Percentiles rank a stretch among this genome's conserved stretches.
These are phyloP conservation scores for Dioscorea cayenensis DNA, from an alignment of 116 monocot genomes.

Conservation along the genomic window DNA sequence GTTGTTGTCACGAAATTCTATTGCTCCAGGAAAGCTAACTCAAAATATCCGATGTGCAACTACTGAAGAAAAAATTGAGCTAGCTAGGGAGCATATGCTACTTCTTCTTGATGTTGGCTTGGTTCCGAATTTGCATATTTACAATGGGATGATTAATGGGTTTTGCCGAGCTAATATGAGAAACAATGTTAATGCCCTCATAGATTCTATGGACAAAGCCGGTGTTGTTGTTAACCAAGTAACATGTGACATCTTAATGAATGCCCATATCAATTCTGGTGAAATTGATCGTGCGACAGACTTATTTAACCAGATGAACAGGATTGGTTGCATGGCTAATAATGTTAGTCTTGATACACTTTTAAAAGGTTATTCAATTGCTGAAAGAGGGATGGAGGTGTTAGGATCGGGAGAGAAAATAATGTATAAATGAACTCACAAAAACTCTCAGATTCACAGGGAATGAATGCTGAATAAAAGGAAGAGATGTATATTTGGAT, in stretches of 20 bases:
- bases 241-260: constrained; percentile 41
- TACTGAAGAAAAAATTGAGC: no score
- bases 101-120: constrained; percentile 21
- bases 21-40: no score
- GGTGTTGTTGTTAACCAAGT: constrained; percentile 31
- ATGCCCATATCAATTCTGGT: no score
- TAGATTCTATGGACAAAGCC: no score
- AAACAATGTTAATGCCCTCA: no score
- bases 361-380: constrained; percentile 17
- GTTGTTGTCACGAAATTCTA: no score
- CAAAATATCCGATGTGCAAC: no score
- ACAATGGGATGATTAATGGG: constrained; percentile 36
- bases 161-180: constrained; percentile 27
- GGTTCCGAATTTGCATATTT: constrained; percentile 26
- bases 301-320: constrained; percentile 36
- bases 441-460: no score
- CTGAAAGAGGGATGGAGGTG: constrained; percentile 28
- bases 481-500: no score
- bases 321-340: constrained; percentile 13
- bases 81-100: constrained; percentile 11
- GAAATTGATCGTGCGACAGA: constrained; percentile 18
- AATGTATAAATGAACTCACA: no score
- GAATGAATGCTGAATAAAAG: no score
- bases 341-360: constrained; percentile 25
- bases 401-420: no score